A percentile compares a stretch with the other conserved stretches of the same genome.
Evolutionary conservation across 208 protist genomes (phyloP).

Genomic region (Willaertia magna): DNA sequence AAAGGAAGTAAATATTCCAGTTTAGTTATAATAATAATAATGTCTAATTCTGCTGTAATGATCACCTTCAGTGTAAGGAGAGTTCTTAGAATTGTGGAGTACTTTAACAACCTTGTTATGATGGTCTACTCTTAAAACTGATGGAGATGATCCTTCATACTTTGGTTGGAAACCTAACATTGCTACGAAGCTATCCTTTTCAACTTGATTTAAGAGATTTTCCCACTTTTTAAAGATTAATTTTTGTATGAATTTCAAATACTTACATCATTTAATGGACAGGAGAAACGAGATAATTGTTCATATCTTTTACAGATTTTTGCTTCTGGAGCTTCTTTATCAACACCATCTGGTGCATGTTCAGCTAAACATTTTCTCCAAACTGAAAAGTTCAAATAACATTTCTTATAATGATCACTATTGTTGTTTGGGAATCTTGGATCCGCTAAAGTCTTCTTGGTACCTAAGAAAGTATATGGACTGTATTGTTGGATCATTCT

Average conservation of each 20-base stretch:
- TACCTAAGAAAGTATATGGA: background rate
- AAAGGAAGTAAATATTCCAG: no score
- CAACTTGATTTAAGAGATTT: background rate
- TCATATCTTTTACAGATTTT: background rate
- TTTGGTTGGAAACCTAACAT: background rate
- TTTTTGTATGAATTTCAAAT: background rate
- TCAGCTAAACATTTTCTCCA: conserved; percentile 6
- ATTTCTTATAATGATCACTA: background rate
- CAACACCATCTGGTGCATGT: background rate
- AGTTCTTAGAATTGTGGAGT: background rate
- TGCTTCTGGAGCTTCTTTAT: conserved; percentile 1
- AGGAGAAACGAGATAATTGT: background rate
- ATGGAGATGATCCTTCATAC: background rate
- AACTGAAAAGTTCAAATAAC: conserved; percentile 3
- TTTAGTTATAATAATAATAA: background rate
- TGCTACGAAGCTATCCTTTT: background rate
- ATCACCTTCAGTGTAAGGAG: background rate
- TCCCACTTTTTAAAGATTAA: background rate
- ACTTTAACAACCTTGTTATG: background rate
- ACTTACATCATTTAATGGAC: background rate
- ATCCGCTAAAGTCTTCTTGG: background rate
- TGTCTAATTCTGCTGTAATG: background rate
- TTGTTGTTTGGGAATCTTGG: background rate
- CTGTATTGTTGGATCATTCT: background rate
- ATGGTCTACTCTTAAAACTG: background rate